These are phyloP conservation scores for Noccaea caerulescens DNA, from an alignment of 345 rosid genomes.

Conservation along the genomic window DNA sequence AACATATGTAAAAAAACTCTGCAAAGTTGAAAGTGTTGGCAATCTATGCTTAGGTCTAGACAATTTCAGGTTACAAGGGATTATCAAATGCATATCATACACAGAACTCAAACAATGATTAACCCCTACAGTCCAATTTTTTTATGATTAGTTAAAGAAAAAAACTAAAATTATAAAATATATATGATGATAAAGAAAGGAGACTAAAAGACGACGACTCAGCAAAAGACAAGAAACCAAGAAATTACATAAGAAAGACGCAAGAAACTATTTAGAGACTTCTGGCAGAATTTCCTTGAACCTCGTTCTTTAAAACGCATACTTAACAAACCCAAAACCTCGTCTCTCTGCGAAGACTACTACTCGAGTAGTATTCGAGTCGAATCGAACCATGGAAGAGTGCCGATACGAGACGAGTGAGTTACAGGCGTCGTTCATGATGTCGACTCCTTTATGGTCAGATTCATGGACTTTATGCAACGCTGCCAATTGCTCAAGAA, in stretches of 20 bases:
- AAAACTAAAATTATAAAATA: neutral
- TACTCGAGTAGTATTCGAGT: neutral
- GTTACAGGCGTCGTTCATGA: constrained; percentile 62
- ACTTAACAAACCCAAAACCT: neutral
- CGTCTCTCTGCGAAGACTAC: neutral
- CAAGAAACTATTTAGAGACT: neutral
- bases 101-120: constrained; percentile 6
- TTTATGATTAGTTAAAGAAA: neutral
- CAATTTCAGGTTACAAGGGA: neutral
- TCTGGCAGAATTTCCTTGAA: neutral
- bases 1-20: neutral
- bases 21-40: neutral
- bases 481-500: neutral
- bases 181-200: neutral
- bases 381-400: constrained; percentile 31
- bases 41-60: neutral
- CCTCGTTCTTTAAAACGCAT: neutral
- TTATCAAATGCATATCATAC: constrained; percentile 1
- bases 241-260: neutral
- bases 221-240: neutral
- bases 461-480: constrained; percentile 68
- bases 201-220: constrained; percentile 8
- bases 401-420: constrained; percentile 79
- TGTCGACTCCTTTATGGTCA: constrained; percentile 58
- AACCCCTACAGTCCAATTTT: neutral